phyloP scores from a whole-genome alignment of 768 basidiomycete species.

The Lactifluus pinguis region DNA sequence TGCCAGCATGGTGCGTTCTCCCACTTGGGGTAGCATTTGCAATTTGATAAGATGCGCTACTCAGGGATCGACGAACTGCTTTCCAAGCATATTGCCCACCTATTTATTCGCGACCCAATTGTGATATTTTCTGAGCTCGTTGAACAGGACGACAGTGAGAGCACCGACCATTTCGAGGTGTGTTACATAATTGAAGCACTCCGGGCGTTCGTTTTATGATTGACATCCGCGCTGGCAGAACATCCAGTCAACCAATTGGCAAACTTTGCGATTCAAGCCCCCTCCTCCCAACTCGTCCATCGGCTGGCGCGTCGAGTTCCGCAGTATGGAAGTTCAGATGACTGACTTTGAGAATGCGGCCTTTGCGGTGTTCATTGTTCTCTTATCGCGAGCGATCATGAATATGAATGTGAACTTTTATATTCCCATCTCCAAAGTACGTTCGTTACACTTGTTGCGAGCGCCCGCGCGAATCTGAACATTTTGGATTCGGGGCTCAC shows the following conservation, averaged over 20 bases:
- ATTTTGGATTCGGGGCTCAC: neutral
- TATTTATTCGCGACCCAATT: constrained; percentile 96
- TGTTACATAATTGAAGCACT: constrained; percentile 1
- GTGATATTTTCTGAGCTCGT: constrained; percentile 93
- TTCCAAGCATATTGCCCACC: constrained; percentile 86
- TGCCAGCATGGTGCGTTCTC: constrained; percentile 58
- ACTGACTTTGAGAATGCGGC: constrained; percentile 99
- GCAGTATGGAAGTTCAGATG: constrained; percentile 98
- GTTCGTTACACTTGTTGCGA: neutral
- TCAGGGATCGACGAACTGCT: constrained; percentile 79
- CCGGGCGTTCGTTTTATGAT: neutral
- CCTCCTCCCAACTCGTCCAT: constrained; percentile 89
- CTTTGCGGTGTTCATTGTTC: constrained; percentile 88
- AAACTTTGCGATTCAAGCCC: constrained; percentile 96
- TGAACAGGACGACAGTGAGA: constrained; percentile 78
- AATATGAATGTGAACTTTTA: constrained; percentile 91
- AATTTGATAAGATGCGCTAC: neutral
- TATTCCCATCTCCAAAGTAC: constrained; percentile 91
- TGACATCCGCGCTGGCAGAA: constrained; percentile 44
- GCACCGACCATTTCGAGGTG: constrained; percentile 95
- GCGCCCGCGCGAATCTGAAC: neutral
- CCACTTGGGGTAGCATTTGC: neutral
- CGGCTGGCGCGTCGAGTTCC: constrained; percentile 97
- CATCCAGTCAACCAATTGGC: constrained; percentile 99
- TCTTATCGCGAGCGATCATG: constrained; percentile 89